A percentile compares a stretch with the other conserved stretches of the same genome.
Conservation (phyloP, 1,139 yeast genomes). For the Yamadazyma songkhlaensis region DNA sequence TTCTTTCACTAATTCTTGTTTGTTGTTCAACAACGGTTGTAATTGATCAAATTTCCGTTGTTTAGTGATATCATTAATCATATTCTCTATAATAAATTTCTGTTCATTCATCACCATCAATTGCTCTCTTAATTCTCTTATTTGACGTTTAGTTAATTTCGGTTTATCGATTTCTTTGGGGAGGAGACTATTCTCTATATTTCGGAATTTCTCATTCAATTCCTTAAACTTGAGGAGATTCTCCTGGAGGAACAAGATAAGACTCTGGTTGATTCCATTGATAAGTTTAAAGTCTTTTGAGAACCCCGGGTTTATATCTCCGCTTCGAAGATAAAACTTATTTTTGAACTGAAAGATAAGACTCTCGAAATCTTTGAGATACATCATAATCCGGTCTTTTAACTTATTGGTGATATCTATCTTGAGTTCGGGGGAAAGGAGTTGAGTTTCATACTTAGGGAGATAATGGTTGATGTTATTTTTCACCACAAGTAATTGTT, state of each 20-base stretch:
- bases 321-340: slow-evolving; percentile 17
- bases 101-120: slow-evolving; percentile 88
- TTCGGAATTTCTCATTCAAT: slow-evolving; percentile 25
- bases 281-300: slow-evolving; percentile 19
- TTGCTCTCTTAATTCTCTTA: slow-evolving; percentile 65
- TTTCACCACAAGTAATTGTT: slow-evolving; percentile 32
- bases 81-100: slow-evolving; percentile 61
- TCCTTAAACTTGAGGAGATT: slow-evolving; percentile 27
- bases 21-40: slow-evolving; percentile 54
- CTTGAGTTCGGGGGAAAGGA: slow-evolving; percentile 9
- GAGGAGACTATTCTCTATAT: slow-evolving; percentile 18
- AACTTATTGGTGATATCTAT: slow-evolving; percentile 16
- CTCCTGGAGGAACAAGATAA: slow-evolving; percentile 34
- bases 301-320: slow-evolving; percentile 18
- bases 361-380: slow-evolving; percentile 35
- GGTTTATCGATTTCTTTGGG: slow-evolving; percentile 15
- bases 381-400: slow-evolving; percentile 26
- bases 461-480: slow-evolving; percentile 29
- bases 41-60: slow-evolving; percentile 79
- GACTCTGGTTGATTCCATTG: slow-evolving; percentile 34
- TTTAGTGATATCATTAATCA: slow-evolving; percentile 60
- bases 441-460: slow-evolving; percentile 23
- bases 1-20: slow-evolving; percentile 54
- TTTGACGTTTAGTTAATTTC: slow-evolving; percentile 45
- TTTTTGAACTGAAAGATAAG: slow-evolving; percentile 24